Conservation (phyloP, 169 alveolate species). For the Plasmodium gallinaceum region DNA sequence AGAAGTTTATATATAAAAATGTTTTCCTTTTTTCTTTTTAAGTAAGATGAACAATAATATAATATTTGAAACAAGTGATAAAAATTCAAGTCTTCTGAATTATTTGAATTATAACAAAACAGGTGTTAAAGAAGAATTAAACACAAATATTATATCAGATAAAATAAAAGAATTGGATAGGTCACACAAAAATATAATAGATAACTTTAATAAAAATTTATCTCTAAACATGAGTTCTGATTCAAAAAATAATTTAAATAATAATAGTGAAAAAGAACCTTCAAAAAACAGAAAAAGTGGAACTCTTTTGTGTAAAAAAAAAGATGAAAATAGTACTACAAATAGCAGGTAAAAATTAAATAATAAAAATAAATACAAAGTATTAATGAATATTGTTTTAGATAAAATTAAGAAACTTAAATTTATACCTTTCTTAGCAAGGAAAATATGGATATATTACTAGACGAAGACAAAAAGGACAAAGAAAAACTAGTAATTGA, state of each 20-base stretch:
- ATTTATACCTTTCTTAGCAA: background rate
- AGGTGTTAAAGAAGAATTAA: conserved; percentile 18
- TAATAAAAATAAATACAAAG: conserved; percentile 1
- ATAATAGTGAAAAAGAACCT: conserved; percentile 21
- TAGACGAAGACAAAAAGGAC: too few relatives aligned
- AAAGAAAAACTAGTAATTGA: too few relatives aligned
- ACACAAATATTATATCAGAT: background rate
- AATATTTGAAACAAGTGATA: conserved; percentile 20
- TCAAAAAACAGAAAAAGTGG: conserved; percentile 50
- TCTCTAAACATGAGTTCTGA: conserved; percentile 15
- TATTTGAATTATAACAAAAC: conserved; percentile 3
- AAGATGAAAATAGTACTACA: background rate
- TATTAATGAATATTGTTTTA: background rate
- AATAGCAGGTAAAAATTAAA: too few relatives aligned
- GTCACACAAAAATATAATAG: background rate
- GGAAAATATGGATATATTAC: too few relatives aligned
- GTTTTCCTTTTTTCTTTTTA: conserved; percentile 5
- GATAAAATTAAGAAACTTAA: background rate
- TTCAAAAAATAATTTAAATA: conserved; percentile 3
- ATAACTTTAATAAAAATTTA: background rate
- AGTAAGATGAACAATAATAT: conserved; percentile 32
- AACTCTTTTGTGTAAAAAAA: conserved; percentile 27
- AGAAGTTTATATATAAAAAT: background rate
- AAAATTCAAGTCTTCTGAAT: conserved; percentile 39
- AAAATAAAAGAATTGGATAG: conserved; percentile 3